Evolutionary conservation across 345 rosid species (phyloP).

Genomic region (Psidium guajava): DNA sequence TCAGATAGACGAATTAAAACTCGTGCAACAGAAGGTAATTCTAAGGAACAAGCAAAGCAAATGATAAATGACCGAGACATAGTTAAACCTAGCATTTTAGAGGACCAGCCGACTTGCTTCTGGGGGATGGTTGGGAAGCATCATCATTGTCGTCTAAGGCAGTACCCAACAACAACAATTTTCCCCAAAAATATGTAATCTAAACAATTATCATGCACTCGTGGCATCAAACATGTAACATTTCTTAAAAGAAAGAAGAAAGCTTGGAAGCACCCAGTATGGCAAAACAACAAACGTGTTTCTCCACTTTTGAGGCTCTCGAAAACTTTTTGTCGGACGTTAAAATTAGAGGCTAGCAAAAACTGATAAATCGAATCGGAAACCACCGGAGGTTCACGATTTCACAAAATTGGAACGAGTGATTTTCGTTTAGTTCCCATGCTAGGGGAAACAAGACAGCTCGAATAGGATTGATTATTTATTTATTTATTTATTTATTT

Average conservation of each 20-base stretch:
- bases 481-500: no score
- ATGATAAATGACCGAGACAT: background rate
- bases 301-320: background rate
- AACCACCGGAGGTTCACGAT: no score
- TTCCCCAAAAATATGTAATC: background rate
- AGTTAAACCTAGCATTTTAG: background rate
- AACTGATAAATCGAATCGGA: no score
- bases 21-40: background rate
- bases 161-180: background rate
- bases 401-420: no score
- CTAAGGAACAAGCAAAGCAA: background rate
- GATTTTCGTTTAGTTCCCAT: no score
- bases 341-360: no score
- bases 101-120: background rate
- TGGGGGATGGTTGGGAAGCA: background rate
- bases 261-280: background rate
- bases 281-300: background rate
- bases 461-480: no score
- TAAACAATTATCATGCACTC: background rate
- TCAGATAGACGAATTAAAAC: background rate
- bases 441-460: no score
- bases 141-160: background rate
- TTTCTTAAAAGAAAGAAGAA: background rate
- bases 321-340: background rate
- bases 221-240: background rate